A percentile compares a stretch with the other conserved stretches of the same genome.
These are phyloP conservation scores for Fraxinus greggii DNA, from an alignment of 305 asterid species.

Conservation along the genomic window DNA sequence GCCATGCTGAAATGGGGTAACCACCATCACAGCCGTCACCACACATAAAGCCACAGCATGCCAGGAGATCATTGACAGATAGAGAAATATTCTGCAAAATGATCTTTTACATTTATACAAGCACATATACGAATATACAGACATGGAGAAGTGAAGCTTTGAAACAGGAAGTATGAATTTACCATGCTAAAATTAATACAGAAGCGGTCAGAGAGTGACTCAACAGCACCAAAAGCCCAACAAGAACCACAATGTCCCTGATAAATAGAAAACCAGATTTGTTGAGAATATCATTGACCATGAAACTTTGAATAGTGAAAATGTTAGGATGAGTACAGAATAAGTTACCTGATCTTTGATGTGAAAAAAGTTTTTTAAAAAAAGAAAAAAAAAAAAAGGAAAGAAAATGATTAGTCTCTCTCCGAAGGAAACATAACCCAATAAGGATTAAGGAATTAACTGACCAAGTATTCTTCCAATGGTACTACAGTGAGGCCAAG, in stretches of 20 bases:
- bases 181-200: constrained; percentile 74
- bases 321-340: constrained; percentile 23
- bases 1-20: constrained; percentile 79
- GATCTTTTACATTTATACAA: neutral
- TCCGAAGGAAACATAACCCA: constrained; percentile 21
- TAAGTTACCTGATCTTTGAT: constrained; percentile 72
- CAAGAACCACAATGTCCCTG: constrained; percentile 99
- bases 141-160: neutral
- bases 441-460: constrained; percentile 33
- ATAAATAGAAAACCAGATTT: constrained; percentile 19
- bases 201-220: constrained; percentile 85
- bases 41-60: constrained; percentile 89
- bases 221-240: constrained; percentile 97
- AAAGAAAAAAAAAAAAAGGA: constrained; percentile 23
- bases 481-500: constrained; percentile 82
- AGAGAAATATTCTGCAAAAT: constrained; percentile 69
- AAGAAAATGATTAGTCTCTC: constrained; percentile 36
- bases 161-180: constrained; percentile 4
- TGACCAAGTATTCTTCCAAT: constrained; percentile 74
- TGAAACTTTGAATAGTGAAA: constrained; percentile 2
- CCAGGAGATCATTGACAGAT: constrained; percentile 86
- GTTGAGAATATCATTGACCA: constrained; percentile 19
- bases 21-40: constrained; percentile 99
- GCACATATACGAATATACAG: neutral
- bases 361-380: constrained; percentile 13